phyloP scores from a whole-genome alignment of 1,139 yeast species.

The Sugiyamaella japonica region DNA sequence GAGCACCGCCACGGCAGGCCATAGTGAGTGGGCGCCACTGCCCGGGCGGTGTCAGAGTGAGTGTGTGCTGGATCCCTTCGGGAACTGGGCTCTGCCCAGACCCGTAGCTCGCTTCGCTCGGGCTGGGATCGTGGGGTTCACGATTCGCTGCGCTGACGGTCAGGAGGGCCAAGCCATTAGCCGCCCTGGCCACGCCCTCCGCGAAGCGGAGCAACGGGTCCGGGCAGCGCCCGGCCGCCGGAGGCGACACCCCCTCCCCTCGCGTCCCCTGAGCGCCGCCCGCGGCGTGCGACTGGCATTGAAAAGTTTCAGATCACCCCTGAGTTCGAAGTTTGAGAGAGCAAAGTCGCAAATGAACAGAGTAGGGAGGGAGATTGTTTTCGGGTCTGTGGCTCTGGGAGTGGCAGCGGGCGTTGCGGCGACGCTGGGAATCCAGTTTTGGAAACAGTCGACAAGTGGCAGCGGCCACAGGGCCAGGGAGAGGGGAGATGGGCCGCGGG shows the following conservation, averaged over 20 bases:
- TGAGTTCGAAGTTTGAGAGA: neutral
- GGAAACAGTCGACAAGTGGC: slow-evolving; percentile 3
- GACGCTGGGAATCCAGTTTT: slow-evolving; percentile 24
- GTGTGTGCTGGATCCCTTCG: too few relatives aligned
- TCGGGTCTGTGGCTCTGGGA: slow-evolving; percentile 23
- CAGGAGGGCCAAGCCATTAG: too few relatives aligned
- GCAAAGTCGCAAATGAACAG: slow-evolving; percentile 3
- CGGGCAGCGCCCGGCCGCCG: too few relatives aligned
- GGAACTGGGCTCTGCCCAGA: neutral
- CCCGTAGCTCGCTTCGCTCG: neutral
- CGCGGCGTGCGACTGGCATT: too few relatives aligned
- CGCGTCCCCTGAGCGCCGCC: too few relatives aligned
- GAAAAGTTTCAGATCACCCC: slow-evolving; percentile 1
- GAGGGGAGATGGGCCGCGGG: too few relatives aligned
- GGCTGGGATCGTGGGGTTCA: neutral
- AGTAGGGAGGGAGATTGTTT: slow-evolving; percentile 14
- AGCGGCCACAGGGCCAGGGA: slow-evolving; percentile 11
- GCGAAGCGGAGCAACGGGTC: too few relatives aligned
- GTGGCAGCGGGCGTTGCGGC: slow-evolving; percentile 23
- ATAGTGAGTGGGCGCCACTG: too few relatives aligned
- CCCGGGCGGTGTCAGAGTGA: too few relatives aligned
- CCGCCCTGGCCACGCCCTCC: too few relatives aligned
- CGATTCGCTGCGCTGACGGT: neutral
- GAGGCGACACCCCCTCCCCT: too few relatives aligned
- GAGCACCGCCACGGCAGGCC: too few relatives aligned